Percentiles rank a stretch among this genome's conserved stretches.
phyloP scores from a whole-genome alignment of 2,329 filamentous ascomycete species.

The Basipetospora sp. region DNA sequence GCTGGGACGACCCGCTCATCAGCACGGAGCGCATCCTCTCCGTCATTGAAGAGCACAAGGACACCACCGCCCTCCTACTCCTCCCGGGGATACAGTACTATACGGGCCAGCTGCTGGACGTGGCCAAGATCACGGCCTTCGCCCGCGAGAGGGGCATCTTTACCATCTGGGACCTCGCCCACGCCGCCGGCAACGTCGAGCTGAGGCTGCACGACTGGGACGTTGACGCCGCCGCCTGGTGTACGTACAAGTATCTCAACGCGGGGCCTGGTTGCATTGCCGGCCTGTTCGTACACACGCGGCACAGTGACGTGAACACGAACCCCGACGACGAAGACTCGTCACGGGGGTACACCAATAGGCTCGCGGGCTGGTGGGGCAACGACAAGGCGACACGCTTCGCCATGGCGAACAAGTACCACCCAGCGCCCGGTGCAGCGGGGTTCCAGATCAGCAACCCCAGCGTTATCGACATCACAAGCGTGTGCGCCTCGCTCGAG shows the following conservation, averaged over 20 bases:
- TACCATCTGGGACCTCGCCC: slow-evolving; percentile 79
- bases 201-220: slow-evolving; percentile 72
- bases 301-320: slow-evolving; percentile 42
- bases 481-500: slow-evolving; percentile 54
- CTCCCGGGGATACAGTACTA: slow-evolving; percentile 87
- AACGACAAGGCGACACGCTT: slow-evolving; percentile 64
- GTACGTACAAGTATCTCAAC: slow-evolving; percentile 89
- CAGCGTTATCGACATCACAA: slow-evolving; percentile 56
- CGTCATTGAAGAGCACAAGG: slow-evolving; percentile 59
- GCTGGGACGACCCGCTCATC: slow-evolving; percentile 37
- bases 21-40: slow-evolving; percentile 56
- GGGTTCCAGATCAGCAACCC: slow-evolving; percentile 78
- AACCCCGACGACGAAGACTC: slow-evolving; percentile 19
- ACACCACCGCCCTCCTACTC: slow-evolving; percentile 58
- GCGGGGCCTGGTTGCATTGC: slow-evolving; percentile 69
- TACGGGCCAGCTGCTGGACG: slow-evolving; percentile 78
- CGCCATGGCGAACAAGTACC: slow-evolving; percentile 68
- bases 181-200: slow-evolving; percentile 72
- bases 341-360: slow-evolving; percentile 36
- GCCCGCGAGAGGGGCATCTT: slow-evolving; percentile 56
- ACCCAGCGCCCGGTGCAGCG: slow-evolving; percentile 60
- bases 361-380: slow-evolving; percentile 78
- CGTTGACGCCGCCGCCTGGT: slow-evolving; percentile 86
- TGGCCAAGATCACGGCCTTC: slow-evolving; percentile 61
- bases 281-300: slow-evolving; percentile 66